Conservation (phyloP, 2,329 filamentous ascomycete species). For the Neurospora sp. region DNA sequence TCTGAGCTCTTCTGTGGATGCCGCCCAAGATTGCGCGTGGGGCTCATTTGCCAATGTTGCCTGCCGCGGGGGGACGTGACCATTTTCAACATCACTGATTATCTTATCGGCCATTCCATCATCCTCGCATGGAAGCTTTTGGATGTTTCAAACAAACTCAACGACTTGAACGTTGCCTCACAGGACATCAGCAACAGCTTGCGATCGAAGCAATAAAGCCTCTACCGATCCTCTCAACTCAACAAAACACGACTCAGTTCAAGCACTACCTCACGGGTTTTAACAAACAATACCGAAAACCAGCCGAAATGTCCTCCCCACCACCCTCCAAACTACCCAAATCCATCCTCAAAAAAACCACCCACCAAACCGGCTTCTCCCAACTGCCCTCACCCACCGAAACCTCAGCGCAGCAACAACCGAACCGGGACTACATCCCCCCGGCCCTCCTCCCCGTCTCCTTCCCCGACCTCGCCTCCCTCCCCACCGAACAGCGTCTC, state of each 20-base stretch:
- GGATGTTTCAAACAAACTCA: background rate
- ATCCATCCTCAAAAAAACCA: conserved; percentile 53
- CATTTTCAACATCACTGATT: background rate
- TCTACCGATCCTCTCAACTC: background rate
- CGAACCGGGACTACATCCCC: conserved; percentile 1
- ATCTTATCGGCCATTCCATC: background rate
- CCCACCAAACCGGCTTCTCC: conserved; percentile 29
- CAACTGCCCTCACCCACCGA: conserved; percentile 23
- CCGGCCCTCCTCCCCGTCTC: background rate
- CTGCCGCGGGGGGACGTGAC: background rate
- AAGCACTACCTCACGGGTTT: background rate
- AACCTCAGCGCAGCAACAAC: background rate
- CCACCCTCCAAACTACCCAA: conserved; percentile 27
- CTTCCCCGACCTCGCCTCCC: background rate
- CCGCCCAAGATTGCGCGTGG: background rate
- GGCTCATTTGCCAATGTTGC: background rate
- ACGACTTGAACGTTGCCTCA: background rate
- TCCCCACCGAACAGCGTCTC: conserved; percentile 37
- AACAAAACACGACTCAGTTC: background rate
- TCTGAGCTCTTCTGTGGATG: background rate
- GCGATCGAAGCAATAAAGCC: background rate
- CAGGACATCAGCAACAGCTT: background rate
- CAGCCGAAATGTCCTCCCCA: background rate
- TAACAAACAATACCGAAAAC: background rate
- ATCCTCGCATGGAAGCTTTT: background rate